Evolutionary conservation across 441 rosid species (phyloP), one percentile per base, ranked within the genome.

Genomic region (Manihot esculenta): DNA sequence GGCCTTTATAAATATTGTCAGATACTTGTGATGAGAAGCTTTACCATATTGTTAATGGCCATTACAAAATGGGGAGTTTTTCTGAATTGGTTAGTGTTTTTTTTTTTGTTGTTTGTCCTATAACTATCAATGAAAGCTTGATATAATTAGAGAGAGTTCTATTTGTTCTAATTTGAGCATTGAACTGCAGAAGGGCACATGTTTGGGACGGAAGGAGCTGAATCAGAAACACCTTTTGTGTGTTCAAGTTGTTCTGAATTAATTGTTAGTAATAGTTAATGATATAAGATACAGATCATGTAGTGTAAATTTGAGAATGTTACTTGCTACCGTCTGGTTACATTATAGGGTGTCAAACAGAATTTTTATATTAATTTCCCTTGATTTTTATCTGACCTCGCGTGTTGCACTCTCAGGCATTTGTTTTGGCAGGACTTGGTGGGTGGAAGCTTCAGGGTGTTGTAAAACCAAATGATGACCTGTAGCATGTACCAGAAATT

Each of bases 361-460:
- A 1, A 5, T 10, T 47, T n/a, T 18, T 62, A 13, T 24, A 64
- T 66, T 3, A 38, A 27, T 0, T 30, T 72, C 48, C 30, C 12
- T 49, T 27, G 48, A 49, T 64, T 60, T 62, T 50, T 44, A 48
- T 54, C 78, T 77, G 27, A 72, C 54, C 54, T 14, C 53, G 26
- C 72, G 5, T 64, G 51, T 76, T 81, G 50, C 71, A 64, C 27
- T 77, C 70, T 55, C 88, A 91, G 99, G 96, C 99, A 73, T 90
- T 94, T 78, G 72, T 84, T 0, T 42, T 76, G 45, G 94, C 97
- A 33, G 97, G 97, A 71, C 87, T 84, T 64, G 97, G 99, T 1
- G 97, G 99, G 60, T 92, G 99, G 99, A 88, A 87, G 80, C 97
- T 94, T 77, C 87, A 85, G 49, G 94, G 92, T 77, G 77, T 92